A percentile compares a stretch with the other conserved stretches of the same genome.
phyloP scores from a whole-genome alignment of 2,329 filamentous ascomycete genomes.

The Phialemonium atrogriseum region DNA sequence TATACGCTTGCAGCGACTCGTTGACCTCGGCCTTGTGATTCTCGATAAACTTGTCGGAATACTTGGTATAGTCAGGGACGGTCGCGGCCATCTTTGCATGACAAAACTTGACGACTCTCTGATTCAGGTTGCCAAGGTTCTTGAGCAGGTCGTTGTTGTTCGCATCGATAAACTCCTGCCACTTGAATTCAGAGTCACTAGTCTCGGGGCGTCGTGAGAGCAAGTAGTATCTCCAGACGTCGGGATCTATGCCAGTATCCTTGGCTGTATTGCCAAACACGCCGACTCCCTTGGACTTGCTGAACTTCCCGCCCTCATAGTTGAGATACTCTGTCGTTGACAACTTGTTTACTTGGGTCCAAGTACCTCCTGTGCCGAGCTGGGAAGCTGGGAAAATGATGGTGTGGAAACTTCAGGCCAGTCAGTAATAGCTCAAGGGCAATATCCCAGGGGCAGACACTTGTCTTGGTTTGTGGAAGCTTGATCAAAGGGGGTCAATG shows the following conservation, averaged over 20 bases:
- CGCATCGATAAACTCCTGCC: conserved; percentile 45
- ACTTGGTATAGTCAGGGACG: conserved; percentile 53
- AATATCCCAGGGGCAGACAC: too few species aligned
- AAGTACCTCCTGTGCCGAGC: conserved; percentile 73
- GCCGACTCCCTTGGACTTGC: conserved; percentile 80
- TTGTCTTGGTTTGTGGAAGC: too few species aligned
- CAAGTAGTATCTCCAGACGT: conserved; percentile 93
- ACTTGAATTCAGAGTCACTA: conserved; percentile 83
- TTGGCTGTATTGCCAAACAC: conserved; percentile 88
- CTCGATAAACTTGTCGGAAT: conserved; percentile 43
- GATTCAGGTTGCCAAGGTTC: conserved; percentile 68
- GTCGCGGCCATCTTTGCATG: conserved; percentile 66
- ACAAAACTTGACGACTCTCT: conserved; percentile 67
- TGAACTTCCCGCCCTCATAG: conserved; percentile 87
- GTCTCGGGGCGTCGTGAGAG: conserved; percentile 79
- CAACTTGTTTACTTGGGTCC: conserved; percentile 84
- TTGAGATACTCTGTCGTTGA: conserved; percentile 87
- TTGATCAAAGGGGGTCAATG: too few species aligned
- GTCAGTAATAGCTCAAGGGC: too few species aligned
- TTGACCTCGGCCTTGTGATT: conserved; percentile 57
- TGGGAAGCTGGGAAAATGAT: conserved; percentile 88
- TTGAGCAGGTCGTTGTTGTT: conserved; percentile 87
- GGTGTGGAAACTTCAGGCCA: conserved; percentile 73
- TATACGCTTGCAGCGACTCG: conserved; percentile 56
- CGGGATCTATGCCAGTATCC: conserved; percentile 73